Base-by-base conservation (phyloP, 163 green algal species). In the Scenedesmus sp. region DNA sequence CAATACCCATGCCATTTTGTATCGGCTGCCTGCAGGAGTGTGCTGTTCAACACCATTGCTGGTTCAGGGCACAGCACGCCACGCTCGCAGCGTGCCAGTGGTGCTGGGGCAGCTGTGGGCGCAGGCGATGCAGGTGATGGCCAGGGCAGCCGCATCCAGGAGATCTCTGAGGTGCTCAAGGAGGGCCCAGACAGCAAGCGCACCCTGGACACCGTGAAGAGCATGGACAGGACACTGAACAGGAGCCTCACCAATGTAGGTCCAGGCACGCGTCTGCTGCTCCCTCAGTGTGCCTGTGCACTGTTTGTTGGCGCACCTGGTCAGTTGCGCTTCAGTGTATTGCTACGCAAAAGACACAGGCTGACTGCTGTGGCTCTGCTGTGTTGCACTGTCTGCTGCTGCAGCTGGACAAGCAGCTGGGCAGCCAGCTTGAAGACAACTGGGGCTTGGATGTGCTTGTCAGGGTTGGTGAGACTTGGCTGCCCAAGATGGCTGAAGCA, bases 381-480 rank as follows among this genome's bases (percentile, higher is more conserved):
- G 12, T 66, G 79, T 46, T 7, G 54, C 6, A 57, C 12, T 88
- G 57, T 70, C 23, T 88, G 82, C 79, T 87, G 82, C 82, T 88
- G 88, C 82, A 92, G 89, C 60, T 93, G 15, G 84, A 93, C 60
- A 73, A 59, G 52, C 85, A 88, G 76, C 85, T 93, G 76, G 90
- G 85, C 60, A 79, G 64, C 20, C 62, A 93, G 84, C 92, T 96
- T 57, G 93, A 95, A 64, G 93, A 95, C 52, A 94, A 98, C 88
- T 98, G 96, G 96, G 96, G 96, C 66, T 88, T 98, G 64, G 95
- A 97, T 66, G 96, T 95, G 26, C 93, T 98, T 0, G 96, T 98
- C 18, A 86, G 92, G 52, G 96, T 98, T 20, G 96, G 96, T 12
- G 95, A 97, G 93, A 95, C 92, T 15, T 98, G 96, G 96, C 93